Base-by-base conservation (phyloP, 2,329 filamentous ascomycete species). In the Alternaria viburni region DNA sequence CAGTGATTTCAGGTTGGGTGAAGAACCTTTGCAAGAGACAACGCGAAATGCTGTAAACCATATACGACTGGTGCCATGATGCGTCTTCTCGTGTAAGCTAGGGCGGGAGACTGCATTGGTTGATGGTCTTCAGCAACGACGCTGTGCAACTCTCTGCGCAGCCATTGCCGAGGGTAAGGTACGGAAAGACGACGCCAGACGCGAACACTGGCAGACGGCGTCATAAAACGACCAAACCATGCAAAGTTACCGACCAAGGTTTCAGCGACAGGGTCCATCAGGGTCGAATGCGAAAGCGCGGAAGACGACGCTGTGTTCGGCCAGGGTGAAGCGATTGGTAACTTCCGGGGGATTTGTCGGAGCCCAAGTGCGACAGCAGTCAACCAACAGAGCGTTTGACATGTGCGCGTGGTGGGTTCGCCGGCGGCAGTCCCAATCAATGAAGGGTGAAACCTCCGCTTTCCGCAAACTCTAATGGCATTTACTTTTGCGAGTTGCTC, bases 381-480 rank as follows among this genome's bases (percentile, higher is more conserved):
- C 49, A 46, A 59, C 43, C 44, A 51, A 51, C 61, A 49, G 32
- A 52, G 50, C 45, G 59, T 58, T 61, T 62, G 62, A 65, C 59
- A 62, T 62, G 59, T 57, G 59, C 57, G 52, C 45, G 57, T 56
- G 52, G 58, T 52, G 52, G 52, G 54, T 30, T 57, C 6, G 62
- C 45, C 45, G 28, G 47, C 23, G 9, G 9, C 36, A 41, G 36
- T 45, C 54, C 54, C 50, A 58, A 54, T 49, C 59, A 46, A 54
- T 55, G 15, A 57, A 60, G 44, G 19, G 49, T 65, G 63, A 60
- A 63, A 65, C 63, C n/a, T 59, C 59, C 45, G 62, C 46, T 46
- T 52, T 21, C 28, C 45, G 26, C 44, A 28, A 56, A 51, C 15
- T 54, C 45, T 56, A 52, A 52, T 41, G 28, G 28, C 13, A 36